Evolutionary conservation across 257 asterid genomes (phyloP).

Genomic region (Solanum dulcamara): DNA sequence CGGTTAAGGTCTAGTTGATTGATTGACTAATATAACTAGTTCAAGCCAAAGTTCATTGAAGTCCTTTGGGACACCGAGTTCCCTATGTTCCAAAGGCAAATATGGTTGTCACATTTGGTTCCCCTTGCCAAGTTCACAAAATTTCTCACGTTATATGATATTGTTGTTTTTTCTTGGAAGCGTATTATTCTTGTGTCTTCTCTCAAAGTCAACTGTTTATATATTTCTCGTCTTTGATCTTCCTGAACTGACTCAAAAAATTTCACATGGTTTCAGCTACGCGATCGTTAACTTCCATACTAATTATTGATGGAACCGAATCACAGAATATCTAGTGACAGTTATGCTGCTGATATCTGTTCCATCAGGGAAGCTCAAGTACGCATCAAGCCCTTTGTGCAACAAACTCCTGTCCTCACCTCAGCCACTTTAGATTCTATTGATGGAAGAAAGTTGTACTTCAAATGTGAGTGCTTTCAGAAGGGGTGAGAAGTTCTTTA

Average conservation of each 20-base stretch:
- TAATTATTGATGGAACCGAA: constrained; percentile 41
- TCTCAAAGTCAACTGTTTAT: neutral
- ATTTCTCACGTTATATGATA: neutral
- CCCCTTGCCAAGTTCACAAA: neutral
- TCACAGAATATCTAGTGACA: constrained; percentile 7
- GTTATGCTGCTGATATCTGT: constrained; percentile 72
- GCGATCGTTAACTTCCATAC: neutral
- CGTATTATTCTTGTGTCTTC: neutral
- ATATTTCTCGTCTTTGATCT: neutral
- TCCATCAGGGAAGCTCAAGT: constrained; percentile 61
- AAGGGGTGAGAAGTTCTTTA: constrained; percentile 57
- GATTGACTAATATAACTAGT: neutral
- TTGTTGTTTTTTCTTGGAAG: neutral
- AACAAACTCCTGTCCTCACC: constrained; percentile 63
- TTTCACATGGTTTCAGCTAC: neutral
- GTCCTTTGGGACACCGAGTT: neutral
- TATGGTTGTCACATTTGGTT: neutral
- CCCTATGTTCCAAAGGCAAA: neutral
- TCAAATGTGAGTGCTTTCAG: constrained; percentile 89
- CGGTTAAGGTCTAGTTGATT: neutral
- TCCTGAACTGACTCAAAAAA: neutral
- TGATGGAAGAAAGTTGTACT: constrained; percentile 60
- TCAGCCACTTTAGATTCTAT: constrained; percentile 62
- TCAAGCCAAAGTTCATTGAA: neutral
- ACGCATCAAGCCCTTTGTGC: constrained; percentile 43